A percentile compares a stretch with the other conserved stretches of the same genome.
Evolutionary conservation across 345 rosid genomes (phyloP).

Genomic region (Corymbia maculata): DNA sequence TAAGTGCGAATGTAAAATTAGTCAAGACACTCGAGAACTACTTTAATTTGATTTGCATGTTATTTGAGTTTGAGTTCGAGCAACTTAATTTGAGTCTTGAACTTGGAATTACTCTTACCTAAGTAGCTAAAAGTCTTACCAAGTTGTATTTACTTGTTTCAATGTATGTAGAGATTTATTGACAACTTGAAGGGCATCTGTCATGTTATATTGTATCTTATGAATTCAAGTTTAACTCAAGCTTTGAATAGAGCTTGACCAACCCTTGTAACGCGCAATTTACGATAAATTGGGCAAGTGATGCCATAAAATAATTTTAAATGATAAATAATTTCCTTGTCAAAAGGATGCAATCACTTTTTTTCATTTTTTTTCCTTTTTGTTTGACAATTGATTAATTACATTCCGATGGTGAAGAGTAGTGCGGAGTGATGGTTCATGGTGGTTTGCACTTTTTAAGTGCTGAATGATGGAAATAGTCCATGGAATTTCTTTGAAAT

Average conservation of each 20-base stretch:
- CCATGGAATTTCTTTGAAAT: not conserved
- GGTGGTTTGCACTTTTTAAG: not conserved
- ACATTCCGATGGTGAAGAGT: not conserved
- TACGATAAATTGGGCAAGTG: not conserved
- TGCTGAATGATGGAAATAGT: not conserved
- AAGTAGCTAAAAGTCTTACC: not conserved
- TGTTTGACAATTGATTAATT: not conserved
- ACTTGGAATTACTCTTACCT: not conserved
- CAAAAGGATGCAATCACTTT: not conserved
- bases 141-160: not conserved
- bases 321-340: not conserved
- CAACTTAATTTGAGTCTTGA: not conserved
- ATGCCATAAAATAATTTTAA: not conserved
- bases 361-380: not conserved
- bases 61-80: too few species aligned
- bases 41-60: not conserved
- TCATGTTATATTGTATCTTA: not conserved
- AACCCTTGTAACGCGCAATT: fast-evolving
- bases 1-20: not conserved
- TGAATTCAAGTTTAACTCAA: not conserved
- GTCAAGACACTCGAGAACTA: not conserved
- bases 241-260: not conserved
- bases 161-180: too few species aligned
- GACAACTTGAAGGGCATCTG: too few species aligned
- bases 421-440: not conserved